phyloP scores from a whole-genome alignment of 2,329 filamentous ascomycete genomes.

The Phaeomoniella chlamydospora region DNA sequence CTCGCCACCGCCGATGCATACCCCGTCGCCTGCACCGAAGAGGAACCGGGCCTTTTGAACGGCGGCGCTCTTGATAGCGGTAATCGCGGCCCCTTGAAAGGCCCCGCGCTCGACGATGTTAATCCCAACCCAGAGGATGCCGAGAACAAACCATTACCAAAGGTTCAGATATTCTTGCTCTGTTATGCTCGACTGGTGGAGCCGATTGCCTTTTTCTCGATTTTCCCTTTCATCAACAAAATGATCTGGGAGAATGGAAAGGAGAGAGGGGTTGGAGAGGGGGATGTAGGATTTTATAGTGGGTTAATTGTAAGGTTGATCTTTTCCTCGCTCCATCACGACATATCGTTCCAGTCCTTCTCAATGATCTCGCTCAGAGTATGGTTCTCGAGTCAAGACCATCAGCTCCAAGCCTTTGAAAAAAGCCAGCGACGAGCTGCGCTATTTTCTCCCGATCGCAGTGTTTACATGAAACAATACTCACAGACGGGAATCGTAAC shows the following conservation, averaged over 20 bases:
- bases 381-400: too few relatives aligned
- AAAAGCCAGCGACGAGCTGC: too few relatives aligned
- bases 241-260: slow-evolving; percentile 58
- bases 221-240: slow-evolving; percentile 66
- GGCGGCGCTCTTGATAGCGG: background rate
- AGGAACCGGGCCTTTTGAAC: background rate
- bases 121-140: slow-evolving; percentile 9
- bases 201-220: slow-evolving; percentile 69
- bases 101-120: background rate
- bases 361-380: too few relatives aligned
- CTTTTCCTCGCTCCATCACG: background rate
- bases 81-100: background rate
- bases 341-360: background rate
- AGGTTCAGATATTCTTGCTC: slow-evolving; percentile 53
- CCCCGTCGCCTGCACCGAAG: background rate
- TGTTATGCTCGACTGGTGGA: slow-evolving; percentile 62
- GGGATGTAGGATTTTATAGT: slow-evolving; percentile 67
- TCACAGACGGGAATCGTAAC: too few relatives aligned
- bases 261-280: slow-evolving; percentile 29
- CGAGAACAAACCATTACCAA: slow-evolving; percentile 39
- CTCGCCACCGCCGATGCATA: background rate
- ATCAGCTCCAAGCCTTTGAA: too few relatives aligned
- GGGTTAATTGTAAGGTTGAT: slow-evolving; percentile 57
- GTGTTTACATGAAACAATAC: too few relatives aligned
- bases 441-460: too few relatives aligned